Conservation (phyloP, 2,329 filamentous ascomycete genomes). For the Fusarium pseudonygamai region DNA sequence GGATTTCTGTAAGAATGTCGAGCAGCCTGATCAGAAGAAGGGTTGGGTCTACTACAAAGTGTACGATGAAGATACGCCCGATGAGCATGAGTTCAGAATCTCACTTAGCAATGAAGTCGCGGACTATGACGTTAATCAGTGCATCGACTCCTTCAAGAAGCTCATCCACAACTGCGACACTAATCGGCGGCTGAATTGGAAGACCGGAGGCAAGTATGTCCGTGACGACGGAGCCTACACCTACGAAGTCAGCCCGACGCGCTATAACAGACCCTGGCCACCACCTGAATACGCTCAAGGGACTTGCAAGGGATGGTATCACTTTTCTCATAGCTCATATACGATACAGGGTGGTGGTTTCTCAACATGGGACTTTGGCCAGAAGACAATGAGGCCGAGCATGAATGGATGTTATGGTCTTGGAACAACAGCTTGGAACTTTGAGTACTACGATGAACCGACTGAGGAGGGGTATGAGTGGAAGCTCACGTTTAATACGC, state of each 20-base stretch:
- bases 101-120: background rate
- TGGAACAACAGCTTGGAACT: background rate
- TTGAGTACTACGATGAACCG: constrained; percentile 4
- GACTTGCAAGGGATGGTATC: background rate
- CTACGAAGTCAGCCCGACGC: background rate
- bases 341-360: background rate
- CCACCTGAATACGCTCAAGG: background rate
- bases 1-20: background rate
- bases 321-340: background rate
- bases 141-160: constrained; percentile 4
- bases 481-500: background rate
- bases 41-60: background rate
- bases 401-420: constrained; percentile 1
- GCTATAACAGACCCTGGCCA: background rate
- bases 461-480: background rate
- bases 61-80: background rate
- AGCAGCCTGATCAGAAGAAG: background rate
- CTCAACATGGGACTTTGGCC: background rate
- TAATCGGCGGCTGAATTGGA: background rate
- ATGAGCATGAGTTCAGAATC: constrained; percentile 6
- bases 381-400: background rate
- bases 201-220: background rate
- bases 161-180: background rate
- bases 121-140: background rate
- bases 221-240: background rate